Evolutionary conservation across 257 asterid genomes (phyloP).

Genomic region (Salvia hispanica): DNA sequence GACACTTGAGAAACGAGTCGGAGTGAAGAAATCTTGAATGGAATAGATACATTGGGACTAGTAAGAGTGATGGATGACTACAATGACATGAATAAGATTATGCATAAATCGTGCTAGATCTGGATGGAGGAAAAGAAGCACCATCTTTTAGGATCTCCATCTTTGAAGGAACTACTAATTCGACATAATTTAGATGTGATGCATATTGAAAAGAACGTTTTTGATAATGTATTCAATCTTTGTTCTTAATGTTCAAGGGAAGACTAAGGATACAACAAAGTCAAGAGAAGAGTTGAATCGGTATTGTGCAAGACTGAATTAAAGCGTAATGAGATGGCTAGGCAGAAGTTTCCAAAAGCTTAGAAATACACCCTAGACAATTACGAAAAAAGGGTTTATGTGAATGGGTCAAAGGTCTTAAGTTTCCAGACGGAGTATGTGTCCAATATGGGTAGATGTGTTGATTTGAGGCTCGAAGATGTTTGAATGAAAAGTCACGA

Average conservation of each 20-base stretch:
- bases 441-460: not conserved
- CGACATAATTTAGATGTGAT: not conserved
- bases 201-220: constrained; percentile 15
- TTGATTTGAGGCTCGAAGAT: not conserved
- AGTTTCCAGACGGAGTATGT: constrained; percentile 2
- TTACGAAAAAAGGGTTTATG: not conserved
- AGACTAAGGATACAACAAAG: not conserved
- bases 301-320: not conserved
- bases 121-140: not conserved
- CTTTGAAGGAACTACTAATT: not conserved
- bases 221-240: not conserved
- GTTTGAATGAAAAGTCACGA: no score
- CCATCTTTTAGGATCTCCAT: not conserved
- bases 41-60: not conserved
- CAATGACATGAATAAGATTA: no score
- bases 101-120: no score
- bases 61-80: no score
- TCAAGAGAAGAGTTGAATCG: not conserved
- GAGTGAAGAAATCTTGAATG: not conserved
- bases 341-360: not conserved
- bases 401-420: not conserved
- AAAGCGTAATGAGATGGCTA: no score
- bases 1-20: not conserved
- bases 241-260: not conserved
- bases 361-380: not conserved